A percentile compares a stretch with the other conserved stretches of the same genome.
phyloP scores from a whole-genome alignment of 768 basidiomycete species.

The Asterophora parasitica region DNA sequence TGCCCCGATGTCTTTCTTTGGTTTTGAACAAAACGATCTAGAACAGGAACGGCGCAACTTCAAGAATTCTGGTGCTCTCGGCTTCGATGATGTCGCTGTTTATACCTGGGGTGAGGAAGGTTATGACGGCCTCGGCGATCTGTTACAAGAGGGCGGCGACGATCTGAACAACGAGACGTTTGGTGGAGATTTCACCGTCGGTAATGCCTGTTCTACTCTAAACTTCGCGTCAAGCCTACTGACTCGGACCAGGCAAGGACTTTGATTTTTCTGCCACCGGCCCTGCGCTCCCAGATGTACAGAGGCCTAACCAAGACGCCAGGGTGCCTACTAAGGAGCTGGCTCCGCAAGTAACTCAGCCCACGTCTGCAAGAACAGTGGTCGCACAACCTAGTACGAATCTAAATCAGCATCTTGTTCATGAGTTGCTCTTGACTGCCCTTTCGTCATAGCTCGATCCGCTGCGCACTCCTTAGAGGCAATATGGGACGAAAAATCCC shows the following conservation, averaged over 20 bases:
- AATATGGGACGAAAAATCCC: slow-evolving; percentile 80
- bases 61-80: slow-evolving; percentile 42
- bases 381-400: slow-evolving; percentile 23
- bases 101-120: slow-evolving; percentile 91
- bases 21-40: slow-evolving; percentile 57
- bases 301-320: slow-evolving; percentile 19
- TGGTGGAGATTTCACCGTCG: slow-evolving; percentile 63
- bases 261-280: slow-evolving; percentile 70
- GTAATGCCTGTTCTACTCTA: slow-evolving; percentile 43
- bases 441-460: slow-evolving; percentile 30
- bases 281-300: slow-evolving; percentile 29
- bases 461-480: slow-evolving; percentile 55
- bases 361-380: slow-evolving; percentile 14
- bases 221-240: slow-evolving; percentile 2
- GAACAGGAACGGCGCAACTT: slow-evolving; percentile 62
- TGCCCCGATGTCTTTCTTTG: slow-evolving; percentile 78
- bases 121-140: slow-evolving; percentile 86
- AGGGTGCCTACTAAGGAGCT: slow-evolving; percentile 19
- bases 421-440: slow-evolving; percentile 11
- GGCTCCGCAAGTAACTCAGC: slow-evolving; percentile 17
- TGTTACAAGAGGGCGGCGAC: slow-evolving; percentile 84
- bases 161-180: slow-evolving; percentile 98
- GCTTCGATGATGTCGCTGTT: slow-evolving; percentile 79
- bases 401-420: slow-evolving; percentile 7
- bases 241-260: slow-evolving; percentile 62